phyloP scores from a whole-genome alignment of 2,329 filamentous ascomycete species.

The Boeremia lycopersici region DNA sequence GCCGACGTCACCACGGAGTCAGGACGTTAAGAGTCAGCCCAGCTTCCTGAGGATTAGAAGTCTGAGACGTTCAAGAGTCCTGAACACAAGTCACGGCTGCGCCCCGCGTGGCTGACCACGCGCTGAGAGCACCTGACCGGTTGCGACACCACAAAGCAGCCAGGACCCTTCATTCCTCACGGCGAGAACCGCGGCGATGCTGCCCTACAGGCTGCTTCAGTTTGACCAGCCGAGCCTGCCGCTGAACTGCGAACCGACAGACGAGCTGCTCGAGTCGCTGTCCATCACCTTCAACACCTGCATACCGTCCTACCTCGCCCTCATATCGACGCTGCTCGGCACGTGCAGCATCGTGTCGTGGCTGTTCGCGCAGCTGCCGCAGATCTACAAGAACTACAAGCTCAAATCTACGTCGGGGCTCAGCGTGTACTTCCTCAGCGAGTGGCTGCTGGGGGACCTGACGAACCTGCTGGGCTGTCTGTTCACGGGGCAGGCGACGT shows the following conservation, averaged over 20 bases:
- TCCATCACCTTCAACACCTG: slow-evolving; percentile 67
- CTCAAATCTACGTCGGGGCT: slow-evolving; percentile 68
- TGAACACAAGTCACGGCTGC: slow-evolving; percentile 24
- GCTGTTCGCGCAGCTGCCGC: slow-evolving; percentile 72
- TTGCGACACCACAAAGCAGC: neutral
- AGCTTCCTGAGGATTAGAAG: neutral
- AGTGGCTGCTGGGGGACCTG: slow-evolving; percentile 69
- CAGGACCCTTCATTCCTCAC: slow-evolving; percentile 13
- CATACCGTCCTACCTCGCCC: slow-evolving; percentile 66
- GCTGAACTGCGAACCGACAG: slow-evolving; percentile 65
- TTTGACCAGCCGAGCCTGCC: slow-evolving; percentile 55
- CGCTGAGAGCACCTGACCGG: slow-evolving; percentile 35
- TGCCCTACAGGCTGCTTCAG: slow-evolving; percentile 41
- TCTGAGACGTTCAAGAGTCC: neutral
- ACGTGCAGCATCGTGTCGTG: slow-evolving; percentile 68
- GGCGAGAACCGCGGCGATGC: slow-evolving; percentile 30
- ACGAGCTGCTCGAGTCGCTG: slow-evolving; percentile 61
- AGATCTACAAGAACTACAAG: slow-evolving; percentile 71
- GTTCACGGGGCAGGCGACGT: slow-evolving; percentile 67
- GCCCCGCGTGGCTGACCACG: slow-evolving; percentile 34
- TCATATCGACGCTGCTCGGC: slow-evolving; percentile 66
- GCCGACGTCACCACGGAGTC: slow-evolving; percentile 13
- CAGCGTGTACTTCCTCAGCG: slow-evolving; percentile 68
- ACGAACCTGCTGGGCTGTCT: slow-evolving; percentile 68
- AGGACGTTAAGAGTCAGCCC: too few relatives aligned